Evolutionary conservation across 306 rosid species (phyloP).

Genomic region (Arachis hypogaea): DNA sequence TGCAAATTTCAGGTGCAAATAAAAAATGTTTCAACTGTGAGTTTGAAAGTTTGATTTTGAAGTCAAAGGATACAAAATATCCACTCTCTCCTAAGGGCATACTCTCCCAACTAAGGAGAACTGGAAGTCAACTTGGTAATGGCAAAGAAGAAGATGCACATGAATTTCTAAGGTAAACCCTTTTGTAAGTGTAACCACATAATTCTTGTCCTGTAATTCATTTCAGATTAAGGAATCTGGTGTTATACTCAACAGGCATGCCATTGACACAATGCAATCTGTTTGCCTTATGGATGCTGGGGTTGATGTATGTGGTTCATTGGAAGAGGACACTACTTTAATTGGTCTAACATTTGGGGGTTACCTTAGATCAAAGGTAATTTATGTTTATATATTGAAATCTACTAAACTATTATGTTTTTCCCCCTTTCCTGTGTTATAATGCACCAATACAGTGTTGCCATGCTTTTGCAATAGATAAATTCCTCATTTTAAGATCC

Average conservation of each 20-base stretch:
- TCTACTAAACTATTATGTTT: constrained; percentile 11
- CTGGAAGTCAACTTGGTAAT: constrained; percentile 83
- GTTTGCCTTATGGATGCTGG: constrained; percentile 76
- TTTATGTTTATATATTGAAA: constrained; percentile 12
- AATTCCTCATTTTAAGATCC: constrained; percentile 9
- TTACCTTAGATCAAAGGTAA: constrained; percentile 88
- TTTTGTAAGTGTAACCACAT: constrained; percentile 20
- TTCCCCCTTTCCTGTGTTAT: not conserved
- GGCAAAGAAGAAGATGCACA: constrained; percentile 99
- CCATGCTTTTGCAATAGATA: constrained; percentile 12
- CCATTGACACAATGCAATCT: constrained; percentile 88
- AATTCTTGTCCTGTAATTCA: constrained; percentile 26
- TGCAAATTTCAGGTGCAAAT: constrained; percentile 64
- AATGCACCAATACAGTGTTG: constrained; percentile 16
- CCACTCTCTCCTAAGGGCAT: constrained; percentile 72
- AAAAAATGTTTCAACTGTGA: constrained; percentile 82
- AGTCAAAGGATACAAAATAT: constrained; percentile 71
- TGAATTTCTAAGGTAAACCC: constrained; percentile 78
- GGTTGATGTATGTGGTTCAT: constrained; percentile 49
- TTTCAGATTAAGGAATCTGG: constrained; percentile 22
- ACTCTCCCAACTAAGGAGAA: constrained; percentile 73
- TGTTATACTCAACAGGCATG: constrained; percentile 59
- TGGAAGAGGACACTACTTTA: constrained; percentile 83
- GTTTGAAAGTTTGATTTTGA: constrained; percentile 75
- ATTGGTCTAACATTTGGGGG: constrained; percentile 93